Percentiles rank a stretch among this genome's conserved stretches.
These are phyloP conservation scores for Chlamydomonas reinhardtii DNA, from an alignment of 163 green algal species.

Conservation along the genomic window DNA sequence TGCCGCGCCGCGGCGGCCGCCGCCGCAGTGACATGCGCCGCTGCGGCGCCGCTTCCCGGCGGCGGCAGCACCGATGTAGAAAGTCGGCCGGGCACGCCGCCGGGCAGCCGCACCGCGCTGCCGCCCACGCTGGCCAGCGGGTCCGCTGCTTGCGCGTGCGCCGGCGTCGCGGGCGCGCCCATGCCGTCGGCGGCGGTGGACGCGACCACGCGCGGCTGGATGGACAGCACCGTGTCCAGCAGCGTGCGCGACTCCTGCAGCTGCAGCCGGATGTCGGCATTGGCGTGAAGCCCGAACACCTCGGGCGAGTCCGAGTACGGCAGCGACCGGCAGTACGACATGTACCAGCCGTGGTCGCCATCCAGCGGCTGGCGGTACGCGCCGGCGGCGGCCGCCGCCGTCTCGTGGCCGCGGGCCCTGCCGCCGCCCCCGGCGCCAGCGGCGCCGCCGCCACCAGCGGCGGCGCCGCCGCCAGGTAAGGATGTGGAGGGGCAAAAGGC, in stretches of 20 bases:
- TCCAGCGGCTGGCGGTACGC: slow-evolving; percentile 63
- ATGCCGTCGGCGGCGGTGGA: background rate
- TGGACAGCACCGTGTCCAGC: slow-evolving; percentile 74
- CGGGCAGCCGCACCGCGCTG: too few relatives aligned
- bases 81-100: too few relatives aligned
- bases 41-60: too few relatives aligned
- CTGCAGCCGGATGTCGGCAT: slow-evolving; percentile 79
- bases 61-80: too few relatives aligned
- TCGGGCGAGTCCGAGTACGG: slow-evolving; percentile 71
- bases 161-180: background rate
- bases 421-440: background rate
- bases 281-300: slow-evolving; percentile 85
- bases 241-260: slow-evolving; percentile 73
- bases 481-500: background rate
- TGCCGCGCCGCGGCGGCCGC: too few relatives aligned
- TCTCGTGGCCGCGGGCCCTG: too few relatives aligned
- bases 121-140: too few relatives aligned
- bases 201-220: slow-evolving; percentile 72
- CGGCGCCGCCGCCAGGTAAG: background rate
- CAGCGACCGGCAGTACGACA: slow-evolving; percentile 64
- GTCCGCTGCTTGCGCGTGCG: background rate
- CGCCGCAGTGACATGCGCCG: too few relatives aligned
- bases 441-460: too few relatives aligned
- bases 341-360: slow-evolving; percentile 58
- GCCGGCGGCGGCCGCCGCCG: too few relatives aligned